A percentile compares a stretch with the other conserved stretches of the same genome.
Evolutionary conservation across 176 grass and related monocot species (phyloP).

Genomic region (Musa beccarii): DNA sequence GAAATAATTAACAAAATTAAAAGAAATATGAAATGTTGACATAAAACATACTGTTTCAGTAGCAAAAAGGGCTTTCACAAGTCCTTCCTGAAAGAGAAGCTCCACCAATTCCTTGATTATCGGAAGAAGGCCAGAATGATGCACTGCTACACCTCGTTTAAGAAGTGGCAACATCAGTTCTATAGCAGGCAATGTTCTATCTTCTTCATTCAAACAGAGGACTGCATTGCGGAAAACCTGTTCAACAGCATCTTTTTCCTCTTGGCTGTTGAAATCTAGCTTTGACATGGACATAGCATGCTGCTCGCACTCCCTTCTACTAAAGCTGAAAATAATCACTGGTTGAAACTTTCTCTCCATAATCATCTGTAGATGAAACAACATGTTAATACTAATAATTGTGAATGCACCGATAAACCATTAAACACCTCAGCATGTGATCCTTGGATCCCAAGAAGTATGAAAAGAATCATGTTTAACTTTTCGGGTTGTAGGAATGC

Average conservation of each 20-base stretch:
- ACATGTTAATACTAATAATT: background rate
- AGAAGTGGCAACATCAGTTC: constrained; percentile 96
- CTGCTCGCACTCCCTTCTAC: constrained; percentile 93
- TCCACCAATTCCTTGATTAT: constrained; percentile 98
- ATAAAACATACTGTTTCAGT: constrained; percentile 71
- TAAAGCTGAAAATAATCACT: constrained; percentile 97
- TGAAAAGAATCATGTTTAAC: background rate
- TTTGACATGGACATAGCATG: constrained; percentile 98
- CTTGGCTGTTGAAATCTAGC: constrained; percentile 90
- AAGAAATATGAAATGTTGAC: background rate
- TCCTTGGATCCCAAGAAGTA: background rate
- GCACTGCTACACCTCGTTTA: constrained; percentile 85
- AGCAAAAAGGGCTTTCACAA: constrained; percentile 99
- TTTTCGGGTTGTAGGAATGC: background rate
- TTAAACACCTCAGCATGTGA: background rate
- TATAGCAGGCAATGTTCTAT: constrained; percentile 93
- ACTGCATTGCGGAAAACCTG: constrained; percentile 79
- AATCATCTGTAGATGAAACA: constrained; percentile 61
- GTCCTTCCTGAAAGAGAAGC: constrained; percentile 97
- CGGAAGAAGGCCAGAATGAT: constrained; percentile 96
- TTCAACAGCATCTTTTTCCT: constrained; percentile 71
- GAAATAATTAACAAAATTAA: background rate
- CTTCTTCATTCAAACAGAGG: constrained; percentile 68
- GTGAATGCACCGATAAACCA: background rate
- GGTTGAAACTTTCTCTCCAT: constrained; percentile 98